These are phyloP conservation scores for Aspergillus funiculosus DNA, from an alignment of 495 filamentous ascomycete species.

Conservation along the genomic window DNA sequence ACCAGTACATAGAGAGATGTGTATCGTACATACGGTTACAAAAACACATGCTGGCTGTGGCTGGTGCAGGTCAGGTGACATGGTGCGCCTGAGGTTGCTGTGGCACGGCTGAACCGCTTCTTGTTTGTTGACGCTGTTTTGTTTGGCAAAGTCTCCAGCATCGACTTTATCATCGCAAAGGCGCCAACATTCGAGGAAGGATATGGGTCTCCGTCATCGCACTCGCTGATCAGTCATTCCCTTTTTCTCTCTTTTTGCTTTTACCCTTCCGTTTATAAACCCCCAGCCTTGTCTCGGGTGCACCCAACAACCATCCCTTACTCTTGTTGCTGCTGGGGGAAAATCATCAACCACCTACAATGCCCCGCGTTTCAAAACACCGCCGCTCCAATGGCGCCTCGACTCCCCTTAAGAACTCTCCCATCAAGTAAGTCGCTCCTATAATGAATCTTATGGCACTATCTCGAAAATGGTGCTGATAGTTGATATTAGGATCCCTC, in stretches of 20 bases:
- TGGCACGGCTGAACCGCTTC: slow-evolving; percentile 11
- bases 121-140: slow-evolving; percentile 14
- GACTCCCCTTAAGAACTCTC: slow-evolving; percentile 58
- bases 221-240: background rate
- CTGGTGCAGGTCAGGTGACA: slow-evolving; percentile 7
- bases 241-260: background rate
- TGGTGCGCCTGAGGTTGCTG: slow-evolving; percentile 6
- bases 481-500: slow-evolving; percentile 57
- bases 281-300: background rate
- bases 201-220: background rate
- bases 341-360: slow-evolving; percentile 41
- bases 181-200: background rate
- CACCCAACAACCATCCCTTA: too few species aligned
- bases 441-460: background rate
- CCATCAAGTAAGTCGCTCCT: slow-evolving; percentile 54
- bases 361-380: slow-evolving; percentile 64
- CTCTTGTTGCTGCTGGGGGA: slow-evolving; percentile 21
- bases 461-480: slow-evolving; percentile 12
- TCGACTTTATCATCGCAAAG: background rate
- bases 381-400: slow-evolving; percentile 47
- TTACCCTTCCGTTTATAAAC: background rate
- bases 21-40: background rate
- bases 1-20: background rate
- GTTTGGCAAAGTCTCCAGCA: background rate
- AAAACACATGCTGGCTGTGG: slow-evolving; percentile 2